Base-by-base conservation (phyloP, 768 basidiomycete species). In the Crepidotus variabilis region DNA sequence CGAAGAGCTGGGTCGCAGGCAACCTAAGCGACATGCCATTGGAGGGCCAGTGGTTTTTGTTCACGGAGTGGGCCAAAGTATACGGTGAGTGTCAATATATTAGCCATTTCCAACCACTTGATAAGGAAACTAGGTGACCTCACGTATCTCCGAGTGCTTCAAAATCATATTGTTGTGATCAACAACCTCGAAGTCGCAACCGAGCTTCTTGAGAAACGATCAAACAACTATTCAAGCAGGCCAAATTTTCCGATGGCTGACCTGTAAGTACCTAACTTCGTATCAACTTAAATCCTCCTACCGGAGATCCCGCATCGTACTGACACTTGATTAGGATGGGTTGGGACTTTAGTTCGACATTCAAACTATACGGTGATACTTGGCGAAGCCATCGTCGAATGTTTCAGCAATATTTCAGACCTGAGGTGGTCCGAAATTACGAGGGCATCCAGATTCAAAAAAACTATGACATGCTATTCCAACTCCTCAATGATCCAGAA, bases 171-270 rank as follows among this genome's bases (percentile, higher is more conserved):
- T 21, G 34, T 62, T 3, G 53, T 64, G 11, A 53, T 66, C 11
- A 60, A 60, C 33, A 57, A 36, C 4, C 47, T 60, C 1, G 78
- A 51, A 71, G 72, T 58, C 67, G 72, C 47, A 1, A 66, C 70
- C 33, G 82, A 83, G 13, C 71, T 84, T 3, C 75, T 84, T n/a
- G 81, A 83, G 51, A 80, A 74, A 53, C 68, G 77, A 13, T 77
- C 76, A 2, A 56, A 65, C 20, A 79, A 76, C 46, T 84, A 83
- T 60, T 82, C 83, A 4, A 76, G 78, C 56, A 69, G 80, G 43
- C 72, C 67, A 33, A 18, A 46, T 28, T 68, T 57, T 55, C 50
- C 79, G 72, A 73, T 78, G 51, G 71, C 77, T 39, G 77, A 77
- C n/a, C 54, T 81, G 77, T 79, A 52, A 50, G 72, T 67, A 8